Conservation (phyloP, 768 basidiomycete genomes). For the Lactifluus piperatus region DNA sequence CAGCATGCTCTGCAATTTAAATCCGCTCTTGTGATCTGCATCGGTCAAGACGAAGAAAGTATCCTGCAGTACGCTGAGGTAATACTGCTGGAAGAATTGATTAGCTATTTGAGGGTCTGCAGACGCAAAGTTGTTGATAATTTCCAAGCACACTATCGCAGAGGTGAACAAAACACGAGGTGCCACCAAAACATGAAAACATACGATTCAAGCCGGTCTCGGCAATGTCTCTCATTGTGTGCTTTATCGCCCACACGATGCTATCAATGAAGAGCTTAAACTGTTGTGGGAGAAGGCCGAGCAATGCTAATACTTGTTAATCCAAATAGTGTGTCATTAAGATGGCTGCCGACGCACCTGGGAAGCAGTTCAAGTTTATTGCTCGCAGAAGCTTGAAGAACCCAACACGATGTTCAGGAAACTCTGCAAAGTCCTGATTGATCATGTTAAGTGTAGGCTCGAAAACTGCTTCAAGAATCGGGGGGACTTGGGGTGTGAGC, state of each 20-base stretch:
- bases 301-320: conserved; percentile 46
- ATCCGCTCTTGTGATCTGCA: conserved; percentile 97
- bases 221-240: conserved; percentile 97
- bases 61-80: conserved; percentile 87
- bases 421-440: conserved; percentile 98
- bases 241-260: conserved; percentile 99
- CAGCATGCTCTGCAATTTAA: conserved; percentile 91
- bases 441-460: conserved; percentile 98
- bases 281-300: conserved; percentile 80
- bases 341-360: conserved; percentile 48
- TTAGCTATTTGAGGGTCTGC: conserved; percentile 74
- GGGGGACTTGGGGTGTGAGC: conserved; percentile 88
- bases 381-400: conserved; percentile 94
- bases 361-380: conserved; percentile 92
- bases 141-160: conserved; percentile 73
- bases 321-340: neutral
- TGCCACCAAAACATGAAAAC: conserved; percentile 22
- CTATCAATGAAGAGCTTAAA: conserved; percentile 99
- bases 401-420: conserved; percentile 92
- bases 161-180: conserved; percentile 10
- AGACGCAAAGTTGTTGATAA: conserved; percentile 89
- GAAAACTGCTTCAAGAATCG: conserved; percentile 94
- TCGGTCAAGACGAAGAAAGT: conserved; percentile 97
- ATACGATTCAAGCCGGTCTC: conserved; percentile 78
- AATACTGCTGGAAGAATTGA: conserved; percentile 95